phyloP scores from a whole-genome alignment of 306 rosid genomes.

The Rosa lucieae region DNA sequence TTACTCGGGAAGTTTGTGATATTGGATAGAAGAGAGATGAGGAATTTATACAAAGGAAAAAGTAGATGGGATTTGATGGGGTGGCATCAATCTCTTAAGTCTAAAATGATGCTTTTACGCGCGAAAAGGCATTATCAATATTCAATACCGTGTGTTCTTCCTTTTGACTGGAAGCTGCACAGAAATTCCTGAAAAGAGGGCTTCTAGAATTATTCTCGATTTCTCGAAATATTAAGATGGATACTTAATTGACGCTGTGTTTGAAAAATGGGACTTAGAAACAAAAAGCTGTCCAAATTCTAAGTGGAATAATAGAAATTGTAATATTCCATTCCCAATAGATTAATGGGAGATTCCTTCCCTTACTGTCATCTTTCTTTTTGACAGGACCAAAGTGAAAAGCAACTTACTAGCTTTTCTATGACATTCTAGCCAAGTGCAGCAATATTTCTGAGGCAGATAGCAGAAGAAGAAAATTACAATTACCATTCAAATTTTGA shows the following conservation, averaged over 20 bases:
- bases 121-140: not conserved
- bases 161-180: not conserved
- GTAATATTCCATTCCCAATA: not conserved
- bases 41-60: not conserved
- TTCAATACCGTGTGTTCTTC: not conserved
- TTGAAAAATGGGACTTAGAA: not conserved
- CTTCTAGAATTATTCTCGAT: not conserved
- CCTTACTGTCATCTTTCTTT: not conserved
- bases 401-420: not conserved
- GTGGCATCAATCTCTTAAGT: not conserved
- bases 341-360: not conserved
- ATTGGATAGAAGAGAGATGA: not conserved
- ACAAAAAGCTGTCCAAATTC: not conserved
- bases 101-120: not conserved
- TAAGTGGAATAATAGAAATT: not conserved
- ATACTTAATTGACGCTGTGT: not conserved
- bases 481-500: slow-evolving; percentile 1
- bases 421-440: not conserved
- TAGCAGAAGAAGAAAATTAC: not conserved
- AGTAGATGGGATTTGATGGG: not conserved
- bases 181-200: not conserved
- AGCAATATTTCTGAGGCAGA: not conserved
- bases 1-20: not conserved
- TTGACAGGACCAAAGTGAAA: not conserved
- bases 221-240: not conserved